Base-by-base conservation (phyloP, 257 asterid genomes). In the Petrea volubilis region DNA sequence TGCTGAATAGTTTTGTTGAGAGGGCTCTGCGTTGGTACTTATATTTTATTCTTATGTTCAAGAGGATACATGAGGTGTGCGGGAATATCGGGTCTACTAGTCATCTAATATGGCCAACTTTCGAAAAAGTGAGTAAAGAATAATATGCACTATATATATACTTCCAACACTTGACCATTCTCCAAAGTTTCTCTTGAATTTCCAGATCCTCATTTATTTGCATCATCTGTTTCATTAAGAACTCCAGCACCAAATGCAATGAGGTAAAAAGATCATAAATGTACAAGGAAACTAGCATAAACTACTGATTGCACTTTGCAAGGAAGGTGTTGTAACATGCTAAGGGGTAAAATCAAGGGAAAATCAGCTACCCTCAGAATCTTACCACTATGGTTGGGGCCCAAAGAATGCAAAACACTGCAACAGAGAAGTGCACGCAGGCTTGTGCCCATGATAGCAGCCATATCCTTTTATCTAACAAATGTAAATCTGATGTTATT, bases 391-490 rank as follows among this genome's bases (percentile, higher is more conserved):
- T 73, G 68, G 78, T 77, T 68, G 97, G 96, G 50, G 98, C 94
- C 98, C 98, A 92, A 61, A 90, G 93, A 84, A 90, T 77, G 97
- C 98, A 92, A 80, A 90, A 92, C 34, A 83, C 88, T 36, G 86
- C 77, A 68, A 84, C 64, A 36, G 97, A 85, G 82, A 92, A 84
- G 76, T 90, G 88, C 34, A 85, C 46, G 43, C 92, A 78, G 9
- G 91, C 80, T 75, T 92, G 98, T 40, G 85, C 78, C 96, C 90
- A 88, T 55, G 87, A 84, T 71, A 92, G 79, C 47, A 92, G 81
- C 96, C 93, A 90, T 68, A 88, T 81, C 78, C 93, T 90, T 80
- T 82, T 90, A 84, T 90, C 98, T 92, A 82, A 68, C 60, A 83
- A 67, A 60, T 61, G 7, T 17, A 68, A 74, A 66, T 31, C 44